Conservation (phyloP, 176 grass and related monocot species). For the Eragrostis curvula region DNA sequence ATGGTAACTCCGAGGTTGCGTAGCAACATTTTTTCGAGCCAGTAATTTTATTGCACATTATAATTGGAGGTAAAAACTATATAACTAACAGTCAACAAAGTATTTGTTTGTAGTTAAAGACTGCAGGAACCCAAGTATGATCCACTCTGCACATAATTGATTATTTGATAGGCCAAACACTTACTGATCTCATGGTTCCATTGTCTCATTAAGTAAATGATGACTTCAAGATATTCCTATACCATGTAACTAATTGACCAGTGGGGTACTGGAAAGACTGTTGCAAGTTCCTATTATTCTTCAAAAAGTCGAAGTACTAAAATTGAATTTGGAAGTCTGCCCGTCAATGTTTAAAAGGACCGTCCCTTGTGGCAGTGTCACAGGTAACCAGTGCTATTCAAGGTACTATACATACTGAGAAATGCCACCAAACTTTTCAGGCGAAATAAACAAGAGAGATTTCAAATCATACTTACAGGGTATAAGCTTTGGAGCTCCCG, state of each 20-base stretch:
- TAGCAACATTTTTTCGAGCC: neutral
- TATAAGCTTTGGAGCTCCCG: constrained; percentile 69
- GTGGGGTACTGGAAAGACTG: neutral
- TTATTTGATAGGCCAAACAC: neutral
- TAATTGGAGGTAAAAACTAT: neutral
- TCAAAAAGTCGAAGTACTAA: neutral
- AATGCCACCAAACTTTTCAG: neutral
- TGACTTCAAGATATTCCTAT: neutral
- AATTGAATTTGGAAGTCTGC: neutral
- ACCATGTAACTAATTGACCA: neutral
- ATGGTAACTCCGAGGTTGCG: neutral
- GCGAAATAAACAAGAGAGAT: neutral
- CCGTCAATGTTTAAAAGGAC: neutral
- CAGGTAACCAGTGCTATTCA: constrained; percentile 1
- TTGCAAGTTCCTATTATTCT: neutral
- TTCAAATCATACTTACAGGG: constrained; percentile 64
- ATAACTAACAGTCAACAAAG: neutral
- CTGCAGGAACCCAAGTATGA: neutral
- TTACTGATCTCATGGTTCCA: neutral
- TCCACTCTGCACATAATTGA: neutral
- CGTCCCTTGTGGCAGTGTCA: neutral
- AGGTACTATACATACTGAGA: neutral
- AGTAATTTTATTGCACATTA: neutral
- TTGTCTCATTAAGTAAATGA: neutral
- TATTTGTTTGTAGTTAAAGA: neutral